Conservation (phyloP, 371 early-diverging fungal genomes). For the Pancytospora epiphaga region DNA sequence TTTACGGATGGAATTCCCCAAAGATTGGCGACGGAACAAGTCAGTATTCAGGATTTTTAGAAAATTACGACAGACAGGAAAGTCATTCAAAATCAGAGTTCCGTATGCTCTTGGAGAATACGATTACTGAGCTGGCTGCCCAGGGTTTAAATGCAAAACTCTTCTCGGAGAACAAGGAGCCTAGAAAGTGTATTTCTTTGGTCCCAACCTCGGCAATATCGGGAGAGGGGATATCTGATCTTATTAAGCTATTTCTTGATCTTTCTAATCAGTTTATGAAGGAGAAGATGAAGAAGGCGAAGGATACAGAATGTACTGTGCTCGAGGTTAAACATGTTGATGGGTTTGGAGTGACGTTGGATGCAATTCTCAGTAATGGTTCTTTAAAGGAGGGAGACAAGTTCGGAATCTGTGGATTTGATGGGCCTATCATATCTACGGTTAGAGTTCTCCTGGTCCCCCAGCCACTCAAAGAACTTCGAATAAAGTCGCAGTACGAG, state of each 20-base stretch:
- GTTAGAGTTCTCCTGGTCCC: slow-evolving; percentile 88
- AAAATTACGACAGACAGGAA: slow-evolving; percentile 70
- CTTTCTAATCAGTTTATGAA: slow-evolving; percentile 88
- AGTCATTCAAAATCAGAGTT: slow-evolving; percentile 73
- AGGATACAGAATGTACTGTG: slow-evolving; percentile 90
- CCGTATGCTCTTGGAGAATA: slow-evolving; percentile 69
- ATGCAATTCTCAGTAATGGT: slow-evolving; percentile 94
- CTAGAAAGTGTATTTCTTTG: slow-evolving; percentile 82
- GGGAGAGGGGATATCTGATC: slow-evolving; percentile 96
- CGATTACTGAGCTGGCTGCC: slow-evolving; percentile 80
- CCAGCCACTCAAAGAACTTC: slow-evolving; percentile 90
- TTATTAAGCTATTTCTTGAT: slow-evolving; percentile 78
- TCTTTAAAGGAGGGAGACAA: slow-evolving; percentile 86
- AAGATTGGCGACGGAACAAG: slow-evolving; percentile 59
- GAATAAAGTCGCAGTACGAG: slow-evolving; percentile 71
- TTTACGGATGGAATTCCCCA: slow-evolving; percentile 79
- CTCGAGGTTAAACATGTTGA: slow-evolving; percentile 98
- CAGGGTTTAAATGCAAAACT: slow-evolving; percentile 86
- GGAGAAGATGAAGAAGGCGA: slow-evolving; percentile 80
- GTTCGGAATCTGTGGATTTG: slow-evolving; percentile 85
- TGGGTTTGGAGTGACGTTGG: slow-evolving; percentile 94
- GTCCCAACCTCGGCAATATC: slow-evolving; percentile 96
- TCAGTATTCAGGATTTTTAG: slow-evolving; percentile 68
- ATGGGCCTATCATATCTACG: slow-evolving; percentile 87
- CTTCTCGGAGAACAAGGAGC: slow-evolving; percentile 86